Evolutionary conservation across 805 yeast species (phyloP), one percentile per base, ranked within the genome.

Genomic region (Kodamaea lidongshanica): DNA sequence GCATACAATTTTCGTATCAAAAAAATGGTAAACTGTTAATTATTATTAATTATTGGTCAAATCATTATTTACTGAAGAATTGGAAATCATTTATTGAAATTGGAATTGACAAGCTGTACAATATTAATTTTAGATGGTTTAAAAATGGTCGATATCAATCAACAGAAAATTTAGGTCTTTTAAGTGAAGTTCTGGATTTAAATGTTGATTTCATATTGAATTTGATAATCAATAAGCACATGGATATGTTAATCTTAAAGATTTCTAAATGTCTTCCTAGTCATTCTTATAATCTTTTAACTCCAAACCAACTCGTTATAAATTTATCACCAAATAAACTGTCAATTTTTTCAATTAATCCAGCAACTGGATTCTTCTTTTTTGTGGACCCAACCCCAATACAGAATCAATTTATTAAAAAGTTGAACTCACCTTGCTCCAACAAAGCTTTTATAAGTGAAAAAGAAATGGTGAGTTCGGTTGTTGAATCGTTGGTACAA

Each of bases 11-110:
- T 51, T 61, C 68, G 12, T 76, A 74, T 46, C 66, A 65, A 34
- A 30, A 24, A 6, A 64, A 77, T 8, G 76, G 73, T 7, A 64
- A 67, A 32, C 69, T 76, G 15, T 52, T 67, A 12, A 69, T 84
- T 8, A 51, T 66, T 3, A 60, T 83, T 2, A 68, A 71, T 27
- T 84, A 82, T 52, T 84, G 94, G 89, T 36, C 48, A 13, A 41
- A 46, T 16, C 61, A 68, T 6, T 63, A 61, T 34, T 58, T 70
- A 25, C 54, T 59, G 15, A 70, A 65, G 18, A 58, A 65, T 28
- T 64, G 68, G 44, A 64, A 63, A 27, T 74, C 79, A 2, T 67
- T 68, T 25, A 62, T 79, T 18, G 83, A 79, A 39, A 68, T 81
- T 29, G 83, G 84, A 0, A 56, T 77, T n/a, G 70, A 66, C 41